Evolutionary conservation across 1,284 basidiomycete species (phyloP), one percentile per base, ranked within the genome.

Genomic region (Sanghuangporus baumii): DNA sequence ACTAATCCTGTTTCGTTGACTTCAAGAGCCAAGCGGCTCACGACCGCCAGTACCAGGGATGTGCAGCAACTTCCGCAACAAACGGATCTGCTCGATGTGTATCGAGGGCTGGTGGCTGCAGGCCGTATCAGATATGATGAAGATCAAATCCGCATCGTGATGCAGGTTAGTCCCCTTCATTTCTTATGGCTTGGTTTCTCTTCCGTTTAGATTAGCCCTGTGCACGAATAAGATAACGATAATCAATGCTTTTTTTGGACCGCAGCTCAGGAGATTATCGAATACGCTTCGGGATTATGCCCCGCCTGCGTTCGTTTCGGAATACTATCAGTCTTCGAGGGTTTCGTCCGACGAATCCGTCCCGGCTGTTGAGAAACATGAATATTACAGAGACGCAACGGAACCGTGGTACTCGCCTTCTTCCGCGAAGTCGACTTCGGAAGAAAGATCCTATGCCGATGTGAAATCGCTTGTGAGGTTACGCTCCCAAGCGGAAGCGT

Each of bases 71-170:
- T 68, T 9, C 69, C 67, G 1, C 68, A 66, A 55, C 70, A 68
- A 18, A 67, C 68, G 11, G 82, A 82, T 67, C 72, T 83, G n/a
- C 71, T 84, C 18, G 78, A 79, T 55, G 72, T 74, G 43, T 83
- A 84, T 69, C 74, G 79, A 6, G 72, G 71, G 0, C 68, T 81
- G 43, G 81, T 83, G 0, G 75, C 79, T 0, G 69, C 74, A 0
- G 86, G 87, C 0, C 74, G 78, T 61, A 77, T 89, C 59, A 72
- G 78, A 64, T 81, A 82, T 71, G 84, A 89, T 67, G 81, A 84
- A 62, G 83, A 87, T 62, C 88, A 91, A 69, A 77, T 89, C 18
- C 74, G 86, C 18, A 81, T 81, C 3, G 74, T 89, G n/a, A 84
- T 88, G 74, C 77, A 82, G 73, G 85, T 85, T 65, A 23, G 77